Evolutionary conservation across 2,329 filamentous ascomycete genomes (phyloP).

Genomic region (Phaeoacremonium minimum): DNA sequence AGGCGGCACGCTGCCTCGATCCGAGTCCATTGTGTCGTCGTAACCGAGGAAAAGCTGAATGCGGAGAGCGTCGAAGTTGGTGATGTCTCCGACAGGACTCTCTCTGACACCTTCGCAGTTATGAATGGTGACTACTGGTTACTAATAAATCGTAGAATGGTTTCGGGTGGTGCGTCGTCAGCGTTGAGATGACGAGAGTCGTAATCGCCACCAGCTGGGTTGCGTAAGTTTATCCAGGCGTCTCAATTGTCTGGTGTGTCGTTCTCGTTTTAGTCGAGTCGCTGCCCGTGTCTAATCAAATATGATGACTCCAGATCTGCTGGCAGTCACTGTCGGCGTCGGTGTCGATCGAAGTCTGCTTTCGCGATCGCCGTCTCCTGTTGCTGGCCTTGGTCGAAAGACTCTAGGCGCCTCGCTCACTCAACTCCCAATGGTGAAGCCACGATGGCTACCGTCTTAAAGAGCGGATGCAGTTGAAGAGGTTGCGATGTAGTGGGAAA

Average conservation of each 20-base stretch:
- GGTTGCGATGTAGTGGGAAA: slow-evolving; percentile 7
- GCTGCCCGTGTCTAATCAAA: no score
- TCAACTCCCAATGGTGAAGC: no score
- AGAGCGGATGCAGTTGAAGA: slow-evolving; percentile 10
- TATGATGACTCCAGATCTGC: no score
- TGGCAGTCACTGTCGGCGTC: slow-evolving; percentile 1
- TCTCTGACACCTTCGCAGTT: slow-evolving; percentile 4
- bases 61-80: slow-evolving; percentile 6
- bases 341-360: slow-evolving; percentile 9
- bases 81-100: slow-evolving; percentile 10
- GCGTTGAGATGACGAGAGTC: background rate
- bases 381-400: background rate
- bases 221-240: slow-evolving; percentile 15
- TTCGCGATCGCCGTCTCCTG: background rate
- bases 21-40: slow-evolving; percentile 22
- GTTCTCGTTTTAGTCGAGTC: no score
- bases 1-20: slow-evolving; percentile 13
- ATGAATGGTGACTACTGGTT: slow-evolving; percentile 6
- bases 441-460: slow-evolving; percentile 8
- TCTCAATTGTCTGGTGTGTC: no score
- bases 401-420: background rate
- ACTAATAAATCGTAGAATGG: background rate
- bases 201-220: slow-evolving; percentile 1
- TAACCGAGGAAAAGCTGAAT: slow-evolving; percentile 5
- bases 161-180: background rate